Evolutionary conservation across 2,329 filamentous ascomycete species (phyloP), one percentile per base, ranked within the genome.

Genomic region (Fusarium nisikadoi): DNA sequence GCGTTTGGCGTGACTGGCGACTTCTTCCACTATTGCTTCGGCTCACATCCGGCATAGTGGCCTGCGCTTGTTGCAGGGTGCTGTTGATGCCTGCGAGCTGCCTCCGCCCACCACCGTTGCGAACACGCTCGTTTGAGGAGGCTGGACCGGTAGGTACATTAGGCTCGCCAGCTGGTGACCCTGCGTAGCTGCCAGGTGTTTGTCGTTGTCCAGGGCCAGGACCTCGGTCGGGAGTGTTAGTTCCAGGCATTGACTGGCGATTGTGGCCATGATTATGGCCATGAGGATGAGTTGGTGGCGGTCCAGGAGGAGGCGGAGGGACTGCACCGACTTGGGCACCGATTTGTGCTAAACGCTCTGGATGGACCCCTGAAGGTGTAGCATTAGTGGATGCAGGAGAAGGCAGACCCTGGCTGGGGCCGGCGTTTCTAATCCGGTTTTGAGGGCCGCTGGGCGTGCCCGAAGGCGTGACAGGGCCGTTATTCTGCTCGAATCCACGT

Each of bases 11-110:
- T 33, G 81, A 68, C 75, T 82, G 80, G 71, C 78, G 77, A 69
- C 81, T 69, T 63, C 81, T 75, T 35, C 70, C 54, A 17, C 81
- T 81, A 47, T 80, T 82, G 35, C 80, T 81, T 31, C 81, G 82
- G 29, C 76, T 79, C 39, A 70, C 55, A 2, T 82, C 81, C 3
- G 77, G 82, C 81, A 76, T 83, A 71, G 74, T 87, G 78, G 75
- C 76, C 76, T 85, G 86, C 2, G 84, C 84, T 77, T 88, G 85
- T 71, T 87, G 86, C 8, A 90, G 83, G 55, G 85, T 88, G 68
- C 81, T 89, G 72, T 90, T 89, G 65, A 92, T 91, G 49, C 87
- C 86, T 17, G 86, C 86, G 35, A 91, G 81, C 73, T 91, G 88
- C 63, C 89, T 83, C 65, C 84, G 82, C 23, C 85, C 83, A 35